These are phyloP conservation scores for Chalciporus sphaerocephalus DNA, from an alignment of 768 basidiomycete genomes.

Conservation along the genomic window DNA sequence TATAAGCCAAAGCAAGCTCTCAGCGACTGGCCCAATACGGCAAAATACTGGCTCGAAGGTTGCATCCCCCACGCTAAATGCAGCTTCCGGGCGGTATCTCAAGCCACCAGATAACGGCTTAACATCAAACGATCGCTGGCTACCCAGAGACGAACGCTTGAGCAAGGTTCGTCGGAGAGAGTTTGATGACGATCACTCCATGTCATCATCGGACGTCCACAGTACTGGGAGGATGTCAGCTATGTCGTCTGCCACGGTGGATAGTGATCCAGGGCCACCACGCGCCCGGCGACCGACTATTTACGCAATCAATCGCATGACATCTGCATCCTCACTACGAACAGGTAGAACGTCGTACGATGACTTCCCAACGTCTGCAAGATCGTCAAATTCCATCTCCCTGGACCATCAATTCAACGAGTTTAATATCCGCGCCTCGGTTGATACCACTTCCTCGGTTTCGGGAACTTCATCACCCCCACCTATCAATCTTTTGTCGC, in stretches of 20 bases:
- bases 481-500: conserved; percentile 67
- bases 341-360: conserved; percentile 55
- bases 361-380: conserved; percentile 67
- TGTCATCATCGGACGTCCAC: conserved; percentile 84
- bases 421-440: conserved; percentile 66
- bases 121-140: conserved; percentile 44
- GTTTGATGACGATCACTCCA: conserved; percentile 87
- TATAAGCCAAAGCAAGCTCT: conserved; percentile 45
- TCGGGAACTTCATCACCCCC: conserved; percentile 71
- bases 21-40: conserved; percentile 61
- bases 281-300: conserved; percentile 60
- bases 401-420: conserved; percentile 75
- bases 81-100: conserved; percentile 57
- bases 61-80: conserved; percentile 49
- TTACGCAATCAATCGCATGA: conserved; percentile 68
- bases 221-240: conserved; percentile 70
- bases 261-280: conserved; percentile 80
- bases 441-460: conserved; percentile 53
- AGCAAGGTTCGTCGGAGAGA: conserved; percentile 78
- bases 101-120: conserved; percentile 34
- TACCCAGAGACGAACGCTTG: conserved; percentile 52
- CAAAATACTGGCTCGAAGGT: conserved; percentile 43
- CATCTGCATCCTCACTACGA: conserved; percentile 70
- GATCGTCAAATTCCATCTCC: conserved; percentile 77
- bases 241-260: conserved; percentile 78